Conservation (phyloP, 23 red algal genomes). For the Chondrus crispus region DNA sequence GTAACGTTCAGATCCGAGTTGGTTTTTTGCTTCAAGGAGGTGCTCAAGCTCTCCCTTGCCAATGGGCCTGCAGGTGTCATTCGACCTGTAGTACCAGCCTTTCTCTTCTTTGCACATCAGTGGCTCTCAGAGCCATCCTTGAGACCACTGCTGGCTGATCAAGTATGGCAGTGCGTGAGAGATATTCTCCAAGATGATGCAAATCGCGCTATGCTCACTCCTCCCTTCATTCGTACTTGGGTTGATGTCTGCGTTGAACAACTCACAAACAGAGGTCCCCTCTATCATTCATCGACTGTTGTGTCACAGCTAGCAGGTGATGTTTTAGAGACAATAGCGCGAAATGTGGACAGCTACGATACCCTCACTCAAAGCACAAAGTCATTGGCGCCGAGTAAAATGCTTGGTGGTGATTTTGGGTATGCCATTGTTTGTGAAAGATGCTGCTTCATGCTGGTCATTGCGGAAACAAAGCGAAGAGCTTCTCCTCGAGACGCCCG, state of each 20-base stretch:
- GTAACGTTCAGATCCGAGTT: constrained; percentile 16
- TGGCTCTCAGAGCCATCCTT: constrained; percentile 46
- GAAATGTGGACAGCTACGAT: constrained; percentile 20
- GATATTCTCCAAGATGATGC: constrained; percentile 48
- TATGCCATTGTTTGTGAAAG: constrained; percentile 47
- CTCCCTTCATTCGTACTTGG: constrained; percentile 26
- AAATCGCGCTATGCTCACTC: constrained; percentile 55
- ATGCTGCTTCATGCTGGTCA: constrained; percentile 45
- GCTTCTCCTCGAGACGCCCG: not conserved
- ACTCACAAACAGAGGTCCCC: constrained; percentile 36
- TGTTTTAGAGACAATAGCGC: constrained; percentile 25
- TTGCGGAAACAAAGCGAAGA: constrained; percentile 21
- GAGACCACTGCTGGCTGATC: constrained; percentile 33
- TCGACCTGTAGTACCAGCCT: constrained; percentile 25
- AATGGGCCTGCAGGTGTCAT: constrained; percentile 41
- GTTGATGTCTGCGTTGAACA: constrained; percentile 55
- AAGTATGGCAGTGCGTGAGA: constrained; percentile 51
- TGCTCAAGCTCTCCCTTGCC: not conserved
- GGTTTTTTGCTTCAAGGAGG: constrained; percentile 8
- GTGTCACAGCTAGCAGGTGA: constrained; percentile 12
- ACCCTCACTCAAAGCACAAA: constrained; percentile 39
- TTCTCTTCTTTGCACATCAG: constrained; percentile 31
- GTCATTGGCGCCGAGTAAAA: constrained; percentile 32
- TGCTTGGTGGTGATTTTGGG: constrained; percentile 51
- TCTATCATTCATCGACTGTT: constrained; percentile 27